phyloP scores from a whole-genome alignment of 257 asterid genomes.

The Misopates orontium region DNA sequence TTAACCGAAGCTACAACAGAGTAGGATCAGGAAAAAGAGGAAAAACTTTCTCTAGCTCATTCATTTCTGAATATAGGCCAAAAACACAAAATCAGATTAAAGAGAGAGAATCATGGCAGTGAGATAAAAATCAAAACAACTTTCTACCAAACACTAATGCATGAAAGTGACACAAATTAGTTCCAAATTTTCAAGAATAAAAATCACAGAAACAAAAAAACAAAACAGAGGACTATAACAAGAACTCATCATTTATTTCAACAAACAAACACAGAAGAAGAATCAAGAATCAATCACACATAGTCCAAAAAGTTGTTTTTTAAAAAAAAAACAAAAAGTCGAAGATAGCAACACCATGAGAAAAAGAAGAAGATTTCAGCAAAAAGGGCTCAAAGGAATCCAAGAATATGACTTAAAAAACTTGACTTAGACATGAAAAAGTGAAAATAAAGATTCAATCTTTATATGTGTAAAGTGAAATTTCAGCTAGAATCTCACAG shows the following conservation, averaged over 20 bases:
- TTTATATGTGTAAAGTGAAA: neutral
- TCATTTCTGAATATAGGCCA: neutral
- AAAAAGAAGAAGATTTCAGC: constrained; percentile 21
- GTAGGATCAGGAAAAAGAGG: neutral
- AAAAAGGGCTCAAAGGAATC: constrained; percentile 24
- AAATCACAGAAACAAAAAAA: constrained; percentile 8
- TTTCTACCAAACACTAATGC: constrained; percentile 30
- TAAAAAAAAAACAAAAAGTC: constrained; percentile 18
- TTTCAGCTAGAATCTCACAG: constrained; percentile 16
- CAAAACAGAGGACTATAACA: too few species aligned
- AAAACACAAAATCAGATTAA: neutral
- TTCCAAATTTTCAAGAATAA: neutral
- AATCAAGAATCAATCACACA: constrained; percentile 18
- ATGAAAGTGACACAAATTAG: constrained; percentile 30
- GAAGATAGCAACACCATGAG: constrained; percentile 31
- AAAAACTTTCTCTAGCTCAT: neutral
- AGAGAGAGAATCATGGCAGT: constrained; percentile 14
- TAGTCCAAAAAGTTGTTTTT: constrained; percentile 16
- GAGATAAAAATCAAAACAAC: too few species aligned
- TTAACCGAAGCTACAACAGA: constrained; percentile 17
- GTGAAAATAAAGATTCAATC: constrained; percentile 9
- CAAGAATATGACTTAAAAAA: constrained; percentile 6
- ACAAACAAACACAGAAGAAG: constrained; percentile 18
- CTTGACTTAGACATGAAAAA: neutral
- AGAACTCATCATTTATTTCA: constrained; percentile 11